A percentile compares a stretch with the other conserved stretches of the same genome.
Evolutionary conservation across 129 eudicot species (phyloP).

Genomic region (Ambrosia artemisiifolia): DNA sequence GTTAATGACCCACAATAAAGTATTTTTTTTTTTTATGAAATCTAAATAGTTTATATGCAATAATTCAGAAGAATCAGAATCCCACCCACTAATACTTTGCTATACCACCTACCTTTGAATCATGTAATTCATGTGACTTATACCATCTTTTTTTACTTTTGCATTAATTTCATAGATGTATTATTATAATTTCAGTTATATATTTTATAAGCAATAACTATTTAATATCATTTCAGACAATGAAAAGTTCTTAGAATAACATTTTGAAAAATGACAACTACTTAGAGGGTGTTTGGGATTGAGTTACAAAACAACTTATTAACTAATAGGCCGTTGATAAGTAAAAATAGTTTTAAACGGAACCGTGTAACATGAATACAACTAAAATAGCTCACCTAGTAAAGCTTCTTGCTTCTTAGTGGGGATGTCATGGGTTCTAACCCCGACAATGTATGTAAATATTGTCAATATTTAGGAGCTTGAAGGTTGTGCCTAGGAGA

Average conservation of each 20-base stretch:
- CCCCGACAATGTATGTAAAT: too few relatives aligned
- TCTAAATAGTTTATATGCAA: background rate
- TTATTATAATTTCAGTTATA: background rate
- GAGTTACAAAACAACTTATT: too few relatives aligned
- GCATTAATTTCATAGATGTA: background rate
- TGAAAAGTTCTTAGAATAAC: background rate
- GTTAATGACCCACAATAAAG: background rate
- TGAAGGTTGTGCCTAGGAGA: too few relatives aligned
- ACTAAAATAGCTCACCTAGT: too few relatives aligned
- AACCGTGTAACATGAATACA: too few relatives aligned
- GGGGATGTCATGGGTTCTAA: too few relatives aligned
- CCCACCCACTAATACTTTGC: slow-evolving; percentile 20
- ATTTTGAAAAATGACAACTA: background rate
- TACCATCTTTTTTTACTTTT: slow-evolving; percentile 7
- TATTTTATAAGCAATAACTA: background rate
- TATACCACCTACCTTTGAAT: slow-evolving; percentile 21
- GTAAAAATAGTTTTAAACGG: too few relatives aligned
- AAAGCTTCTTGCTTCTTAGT: too few relatives aligned
- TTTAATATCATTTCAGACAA: background rate
- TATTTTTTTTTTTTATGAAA: background rate
- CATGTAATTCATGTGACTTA: slow-evolving; percentile 23
- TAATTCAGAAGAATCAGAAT: slow-evolving; percentile 25
- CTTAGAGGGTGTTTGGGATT: too few relatives aligned
- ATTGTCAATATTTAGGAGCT: too few relatives aligned
- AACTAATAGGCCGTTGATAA: too few relatives aligned